A percentile compares a stretch with the other conserved stretches of the same genome.
Conservation (phyloP, 2,329 filamentous ascomycete genomes). For the Elsinoe batatas region DNA sequence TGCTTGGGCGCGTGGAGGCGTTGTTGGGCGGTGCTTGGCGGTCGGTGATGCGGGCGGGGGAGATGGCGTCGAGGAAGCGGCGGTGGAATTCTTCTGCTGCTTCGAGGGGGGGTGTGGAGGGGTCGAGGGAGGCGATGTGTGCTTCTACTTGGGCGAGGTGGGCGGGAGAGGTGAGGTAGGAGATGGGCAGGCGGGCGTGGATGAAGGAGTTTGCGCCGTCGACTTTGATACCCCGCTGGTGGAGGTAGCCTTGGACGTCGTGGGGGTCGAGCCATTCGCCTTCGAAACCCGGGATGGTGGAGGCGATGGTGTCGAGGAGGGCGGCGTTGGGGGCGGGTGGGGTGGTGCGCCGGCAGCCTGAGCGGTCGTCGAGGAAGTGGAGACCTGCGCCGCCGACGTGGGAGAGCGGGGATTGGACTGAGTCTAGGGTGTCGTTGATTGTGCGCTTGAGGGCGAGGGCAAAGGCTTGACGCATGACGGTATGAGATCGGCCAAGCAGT, state of each 20-base stretch:
- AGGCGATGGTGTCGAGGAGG: constrained; percentile 31
- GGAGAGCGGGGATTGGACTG: constrained; percentile 45
- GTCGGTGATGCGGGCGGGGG: background rate
- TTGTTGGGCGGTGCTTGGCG: background rate
- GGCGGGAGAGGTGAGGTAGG: background rate
- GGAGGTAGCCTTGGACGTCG: constrained; percentile 67
- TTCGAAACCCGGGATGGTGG: constrained; percentile 50
- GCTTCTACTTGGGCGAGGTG: constrained; percentile 2
- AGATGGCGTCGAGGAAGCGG: constrained; percentile 2
- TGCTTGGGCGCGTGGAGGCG: background rate
- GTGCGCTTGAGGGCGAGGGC: constrained; percentile 27
- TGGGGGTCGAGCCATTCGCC: constrained; percentile 69
- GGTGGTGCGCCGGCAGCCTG: background rate
- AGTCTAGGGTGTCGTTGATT: constrained; percentile 41
- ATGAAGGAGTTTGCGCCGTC: constrained; percentile 52
- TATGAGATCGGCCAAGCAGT: constrained; percentile 39
- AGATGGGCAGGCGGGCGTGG: constrained; percentile 44
- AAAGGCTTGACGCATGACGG: constrained; percentile 32
- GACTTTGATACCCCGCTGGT: constrained; percentile 52
- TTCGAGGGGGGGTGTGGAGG: constrained; percentile 14
- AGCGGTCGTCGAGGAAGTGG: constrained; percentile 39
- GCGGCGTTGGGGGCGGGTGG: constrained; percentile 16
- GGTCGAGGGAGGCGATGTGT: constrained; percentile 1
- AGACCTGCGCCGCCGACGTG: constrained; percentile 59
- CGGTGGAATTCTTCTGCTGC: constrained; percentile 14